Evolutionary conservation across 257 asterid species (phyloP).

Genomic region (Rehmannia glutinosa): DNA sequence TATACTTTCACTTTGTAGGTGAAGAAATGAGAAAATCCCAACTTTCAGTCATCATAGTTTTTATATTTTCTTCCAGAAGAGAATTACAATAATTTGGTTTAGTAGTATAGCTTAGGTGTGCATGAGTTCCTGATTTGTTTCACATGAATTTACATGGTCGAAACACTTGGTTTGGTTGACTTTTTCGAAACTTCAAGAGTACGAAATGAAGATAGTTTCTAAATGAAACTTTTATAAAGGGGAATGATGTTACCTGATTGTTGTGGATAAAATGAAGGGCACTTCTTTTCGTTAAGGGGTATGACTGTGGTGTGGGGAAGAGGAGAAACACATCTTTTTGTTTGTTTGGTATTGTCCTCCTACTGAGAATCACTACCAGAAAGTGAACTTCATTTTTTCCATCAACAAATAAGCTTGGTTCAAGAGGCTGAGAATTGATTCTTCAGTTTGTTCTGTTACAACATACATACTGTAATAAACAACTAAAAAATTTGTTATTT

Average conservation of each 20-base stretch:
- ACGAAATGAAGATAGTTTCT: background rate
- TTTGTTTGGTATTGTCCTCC: background rate
- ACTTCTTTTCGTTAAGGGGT: background rate
- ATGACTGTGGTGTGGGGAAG: background rate
- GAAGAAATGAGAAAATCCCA: background rate
- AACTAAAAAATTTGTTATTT: background rate
- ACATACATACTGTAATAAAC: background rate
- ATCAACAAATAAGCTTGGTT: constrained; percentile 4
- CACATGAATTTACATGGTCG: background rate
- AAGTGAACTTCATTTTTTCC: background rate
- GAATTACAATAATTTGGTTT: background rate
- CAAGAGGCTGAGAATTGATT: constrained; percentile 1
- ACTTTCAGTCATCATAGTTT: background rate
- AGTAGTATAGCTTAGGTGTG: background rate
- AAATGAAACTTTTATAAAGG: background rate
- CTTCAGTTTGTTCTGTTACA: constrained; percentile 8
- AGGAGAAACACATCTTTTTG: background rate
- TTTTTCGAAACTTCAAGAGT: background rate
- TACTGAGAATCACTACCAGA: background rate
- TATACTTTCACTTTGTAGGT: too few species aligned
- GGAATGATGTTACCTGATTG: background rate
- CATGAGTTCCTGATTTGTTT: constrained; percentile 10
- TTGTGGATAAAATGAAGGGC: background rate
- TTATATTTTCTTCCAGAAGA: background rate
- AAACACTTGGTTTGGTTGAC: background rate